These are phyloP conservation scores for Termitomyces sp. DNA, from an alignment of 768 basidiomycete species.

Conservation along the genomic window DNA sequence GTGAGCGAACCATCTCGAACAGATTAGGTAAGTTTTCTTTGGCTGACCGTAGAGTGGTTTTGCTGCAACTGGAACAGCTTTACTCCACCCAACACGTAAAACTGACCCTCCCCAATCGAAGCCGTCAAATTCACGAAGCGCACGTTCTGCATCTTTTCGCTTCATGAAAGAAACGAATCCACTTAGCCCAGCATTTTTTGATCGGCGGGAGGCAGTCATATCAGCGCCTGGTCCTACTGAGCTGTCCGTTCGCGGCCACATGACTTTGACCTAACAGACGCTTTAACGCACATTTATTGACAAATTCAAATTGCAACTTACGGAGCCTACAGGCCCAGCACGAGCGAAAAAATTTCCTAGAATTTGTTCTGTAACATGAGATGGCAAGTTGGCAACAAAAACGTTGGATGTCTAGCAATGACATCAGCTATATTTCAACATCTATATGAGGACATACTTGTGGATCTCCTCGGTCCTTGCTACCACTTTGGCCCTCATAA, in stretches of 20 bases:
- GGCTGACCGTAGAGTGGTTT: conserved; percentile 77
- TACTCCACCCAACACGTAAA: conserved; percentile 94
- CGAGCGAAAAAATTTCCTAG: conserved; percentile 91
- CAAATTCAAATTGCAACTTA: conserved; percentile 27
- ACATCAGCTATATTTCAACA: not conserved
- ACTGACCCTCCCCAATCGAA: conserved; percentile 92
- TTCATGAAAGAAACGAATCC: conserved; percentile 98
- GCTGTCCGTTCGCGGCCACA: conserved; percentile 94
- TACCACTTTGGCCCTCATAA: conserved; percentile 89
- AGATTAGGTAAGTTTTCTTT: not conserved
- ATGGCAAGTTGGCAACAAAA: conserved; percentile 92
- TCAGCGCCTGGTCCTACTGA: conserved; percentile 67
- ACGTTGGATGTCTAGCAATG: conserved; percentile 80
- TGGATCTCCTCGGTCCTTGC: conserved; percentile 84
- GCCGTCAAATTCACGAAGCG: conserved; percentile 87
- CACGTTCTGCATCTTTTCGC: conserved; percentile 84
- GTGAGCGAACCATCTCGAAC: not conserved
- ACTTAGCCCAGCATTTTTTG: conserved; percentile 75
- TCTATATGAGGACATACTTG: conserved; percentile 46
- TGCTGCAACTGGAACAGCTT: conserved; percentile 83
- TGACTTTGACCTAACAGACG: conserved; percentile 76
- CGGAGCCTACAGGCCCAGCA: conserved; percentile 89
- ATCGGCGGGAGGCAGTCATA: conserved; percentile 68
- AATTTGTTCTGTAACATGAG: conserved; percentile 79
- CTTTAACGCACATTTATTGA: not conserved